phyloP scores from a whole-genome alignment of 805 yeast genomes.

The Wickerhamiella slavikovae region DNA sequence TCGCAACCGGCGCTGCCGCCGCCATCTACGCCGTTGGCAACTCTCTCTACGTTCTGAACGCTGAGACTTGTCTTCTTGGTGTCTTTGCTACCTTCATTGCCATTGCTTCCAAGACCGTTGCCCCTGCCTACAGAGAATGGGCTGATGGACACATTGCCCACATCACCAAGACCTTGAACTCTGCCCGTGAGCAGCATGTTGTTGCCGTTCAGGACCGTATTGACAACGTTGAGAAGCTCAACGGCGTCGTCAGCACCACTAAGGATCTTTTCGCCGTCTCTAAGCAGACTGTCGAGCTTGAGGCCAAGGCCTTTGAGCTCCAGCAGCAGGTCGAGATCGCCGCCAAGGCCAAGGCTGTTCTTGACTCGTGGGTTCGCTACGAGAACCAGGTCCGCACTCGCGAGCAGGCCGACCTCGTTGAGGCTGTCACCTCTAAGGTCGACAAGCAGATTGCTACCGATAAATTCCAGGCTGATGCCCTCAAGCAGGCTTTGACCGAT shows the following conservation, averaged over 20 bases:
- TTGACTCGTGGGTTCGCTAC: conserved; percentile 98
- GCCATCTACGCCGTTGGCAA: conserved; percentile 84
- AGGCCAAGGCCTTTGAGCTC: conserved; percentile 82
- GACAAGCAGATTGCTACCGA: conserved; percentile 66
- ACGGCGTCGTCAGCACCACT: conserved; percentile 82
- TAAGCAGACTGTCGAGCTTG: conserved; percentile 89
- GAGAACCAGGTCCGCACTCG: conserved; percentile 90
- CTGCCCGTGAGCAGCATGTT: conserved; percentile 78
- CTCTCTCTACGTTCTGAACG: conserved; percentile 82
- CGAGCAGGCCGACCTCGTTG: conserved; percentile 83
- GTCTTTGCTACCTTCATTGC: conserved; percentile 63
- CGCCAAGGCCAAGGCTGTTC: conserved; percentile 76
- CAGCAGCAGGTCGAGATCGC: conserved; percentile 81
- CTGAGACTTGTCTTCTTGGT: conserved; percentile 69
- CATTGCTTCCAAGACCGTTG: conserved; percentile 66
- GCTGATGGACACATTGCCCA: conserved; percentile 72
- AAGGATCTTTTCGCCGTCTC: conserved; percentile 82
- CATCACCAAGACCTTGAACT: conserved; percentile 62
- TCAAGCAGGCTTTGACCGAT: conserved; percentile 80
- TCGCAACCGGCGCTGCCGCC: conserved; percentile 91
- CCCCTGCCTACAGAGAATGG: conserved; percentile 88
- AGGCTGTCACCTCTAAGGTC: conserved; percentile 73
- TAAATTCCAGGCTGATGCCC: conserved; percentile 82
- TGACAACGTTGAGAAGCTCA: conserved; percentile 65
- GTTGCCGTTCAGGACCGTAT: conserved; percentile 87